Percentiles rank a stretch among this genome's conserved stretches.
Evolutionary conservation across 2,329 filamentous ascomycete genomes (phyloP).

Genomic region (Trichoderma cornu-damae): DNA sequence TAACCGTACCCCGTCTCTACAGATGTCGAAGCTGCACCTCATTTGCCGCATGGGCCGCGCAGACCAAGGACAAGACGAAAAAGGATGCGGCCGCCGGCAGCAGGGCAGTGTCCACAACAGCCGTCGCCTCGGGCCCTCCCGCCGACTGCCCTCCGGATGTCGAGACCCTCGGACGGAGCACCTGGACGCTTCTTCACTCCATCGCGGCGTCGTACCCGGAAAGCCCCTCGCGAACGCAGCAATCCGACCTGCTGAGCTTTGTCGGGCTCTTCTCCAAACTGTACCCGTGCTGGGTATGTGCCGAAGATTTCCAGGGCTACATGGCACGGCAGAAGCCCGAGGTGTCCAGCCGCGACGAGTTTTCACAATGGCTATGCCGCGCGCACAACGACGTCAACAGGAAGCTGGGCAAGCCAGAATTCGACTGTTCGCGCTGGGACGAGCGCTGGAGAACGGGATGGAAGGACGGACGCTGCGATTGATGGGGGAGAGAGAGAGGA

Average conservation of each 20-base stretch:
- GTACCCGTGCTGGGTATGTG: conserved; percentile 95
- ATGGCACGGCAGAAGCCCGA: conserved; percentile 65
- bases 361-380: conserved; percentile 77
- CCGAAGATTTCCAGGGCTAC: conserved; percentile 82
- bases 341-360: conserved; percentile 58
- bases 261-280: conserved; percentile 74
- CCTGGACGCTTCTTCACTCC: conserved; percentile 91
- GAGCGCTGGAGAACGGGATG: conserved; percentile 93
- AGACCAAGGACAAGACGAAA: conserved; percentile 28
- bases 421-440: conserved; percentile 88
- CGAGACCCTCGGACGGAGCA: conserved; percentile 75
- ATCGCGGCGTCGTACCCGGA: conserved; percentile 83
- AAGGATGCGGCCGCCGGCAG: conserved; percentile 12
- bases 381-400: conserved; percentile 83
- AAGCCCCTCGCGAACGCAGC: conserved; percentile 60
- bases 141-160: conserved; percentile 86
- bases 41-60: conserved; percentile 28
- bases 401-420: conserved; percentile 84
- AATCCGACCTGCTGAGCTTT: conserved; percentile 72
- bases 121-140: conserved; percentile 37
- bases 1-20: neutral
- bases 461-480: conserved; percentile 62
- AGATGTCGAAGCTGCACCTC: conserved; percentile 35
- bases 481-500: neutral
- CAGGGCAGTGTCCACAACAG: conserved; percentile 22